Evolutionary conservation across 2,329 filamentous ascomycete species (phyloP).

Genomic region (Xylariaceae sp.): DNA sequence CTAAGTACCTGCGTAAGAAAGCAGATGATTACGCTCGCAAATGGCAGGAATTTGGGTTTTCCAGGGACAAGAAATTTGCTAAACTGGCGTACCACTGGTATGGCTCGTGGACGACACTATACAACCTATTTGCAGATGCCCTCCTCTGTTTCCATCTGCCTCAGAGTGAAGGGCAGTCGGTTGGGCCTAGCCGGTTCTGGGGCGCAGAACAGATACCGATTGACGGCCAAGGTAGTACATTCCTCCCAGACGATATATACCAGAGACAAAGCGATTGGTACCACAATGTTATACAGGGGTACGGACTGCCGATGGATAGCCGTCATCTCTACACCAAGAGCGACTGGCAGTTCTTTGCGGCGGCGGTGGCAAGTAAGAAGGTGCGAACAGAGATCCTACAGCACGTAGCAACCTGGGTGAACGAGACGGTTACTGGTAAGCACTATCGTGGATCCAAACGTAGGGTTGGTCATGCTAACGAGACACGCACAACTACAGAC

Average conservation of each 20-base stretch:
- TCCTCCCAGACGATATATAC: conserved; percentile 75
- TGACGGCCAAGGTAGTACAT: conserved; percentile 29
- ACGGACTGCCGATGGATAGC: conserved; percentile 77
- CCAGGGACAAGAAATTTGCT: conserved; percentile 66
- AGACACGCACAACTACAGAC: conserved; percentile 37
- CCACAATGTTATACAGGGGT: conserved; percentile 70
- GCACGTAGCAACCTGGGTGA: conserved; percentile 74
- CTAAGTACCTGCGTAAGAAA: conserved; percentile 57
- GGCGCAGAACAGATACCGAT: conserved; percentile 15
- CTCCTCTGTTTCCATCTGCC: conserved; percentile 73
- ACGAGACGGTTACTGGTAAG: conserved; percentile 68
- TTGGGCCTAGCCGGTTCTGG: conserved; percentile 19
- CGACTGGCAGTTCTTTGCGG: conserved; percentile 88
- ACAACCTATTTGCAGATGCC: conserved; percentile 71
- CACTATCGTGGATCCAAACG: not conserved
- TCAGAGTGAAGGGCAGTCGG: conserved; percentile 14
- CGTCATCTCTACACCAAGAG: conserved; percentile 83
- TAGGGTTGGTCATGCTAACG: conserved; percentile 2
- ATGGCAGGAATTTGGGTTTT: conserved; percentile 68
- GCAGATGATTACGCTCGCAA: conserved; percentile 64
- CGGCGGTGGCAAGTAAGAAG: conserved; percentile 66
- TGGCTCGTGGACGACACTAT: conserved; percentile 77
- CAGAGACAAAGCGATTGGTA: conserved; percentile 79
- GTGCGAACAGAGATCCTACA: conserved; percentile 70
- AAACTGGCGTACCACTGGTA: conserved; percentile 80